Conservation (phyloP, 2,329 filamentous ascomycete species). For the Cladobotryum protrusum region DNA sequence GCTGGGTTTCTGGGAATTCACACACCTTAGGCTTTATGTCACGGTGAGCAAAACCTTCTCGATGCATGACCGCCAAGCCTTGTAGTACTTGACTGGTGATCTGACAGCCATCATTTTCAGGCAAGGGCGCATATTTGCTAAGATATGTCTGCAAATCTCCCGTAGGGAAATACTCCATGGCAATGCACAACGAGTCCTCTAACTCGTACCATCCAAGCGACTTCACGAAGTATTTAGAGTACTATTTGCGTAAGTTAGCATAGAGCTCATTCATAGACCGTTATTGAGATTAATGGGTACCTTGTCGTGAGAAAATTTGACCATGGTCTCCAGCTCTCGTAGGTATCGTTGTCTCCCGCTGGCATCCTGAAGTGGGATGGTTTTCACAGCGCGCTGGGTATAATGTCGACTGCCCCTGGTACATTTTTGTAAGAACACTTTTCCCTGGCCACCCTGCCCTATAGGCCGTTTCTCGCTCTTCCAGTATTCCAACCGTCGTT, state of each 20-base stretch:
- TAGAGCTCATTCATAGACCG: too few relatives aligned
- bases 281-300: not conserved
- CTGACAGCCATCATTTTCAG: conserved; percentile 14
- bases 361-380: conserved; percentile 11
- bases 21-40: conserved; percentile 19
- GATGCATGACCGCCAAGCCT: conserved; percentile 18
- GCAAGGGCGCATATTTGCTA: conserved; percentile 1
- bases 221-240: conserved; percentile 19
- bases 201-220: conserved; percentile 19
- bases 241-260: conserved; percentile 8
- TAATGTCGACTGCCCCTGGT: conserved; percentile 1
- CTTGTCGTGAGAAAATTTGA: conserved; percentile 19
- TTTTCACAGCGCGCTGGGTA: conserved; percentile 15
- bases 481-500: conserved; percentile 13
- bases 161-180: conserved; percentile 20
- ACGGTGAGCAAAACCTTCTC: conserved; percentile 17
- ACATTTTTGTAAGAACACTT: conserved; percentile 14
- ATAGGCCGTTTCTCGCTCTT: conserved; percentile 7
- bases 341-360: conserved; percentile 9
- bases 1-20: not conserved
- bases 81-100: conserved; percentile 17
- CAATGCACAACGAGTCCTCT: conserved; percentile 14
- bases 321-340: conserved; percentile 18
- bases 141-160: conserved; percentile 19
- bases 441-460: conserved; percentile 14